phyloP scores from a whole-genome alignment of 306 rosid genomes.

The Acmispon strigosus region DNA sequence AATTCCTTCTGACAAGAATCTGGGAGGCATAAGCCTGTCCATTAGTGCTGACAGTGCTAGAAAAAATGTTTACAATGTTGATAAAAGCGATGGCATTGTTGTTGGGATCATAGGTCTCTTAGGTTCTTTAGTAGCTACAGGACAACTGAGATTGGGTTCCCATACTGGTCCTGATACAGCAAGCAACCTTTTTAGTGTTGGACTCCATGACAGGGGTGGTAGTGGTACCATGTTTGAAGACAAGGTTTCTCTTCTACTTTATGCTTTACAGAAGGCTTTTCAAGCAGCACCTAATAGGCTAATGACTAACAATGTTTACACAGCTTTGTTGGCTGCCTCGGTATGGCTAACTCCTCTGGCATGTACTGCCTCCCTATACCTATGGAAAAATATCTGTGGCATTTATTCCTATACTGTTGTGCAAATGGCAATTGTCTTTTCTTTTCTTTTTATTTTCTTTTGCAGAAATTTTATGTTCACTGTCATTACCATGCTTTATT shows the following conservation, averaged over 20 bases:
- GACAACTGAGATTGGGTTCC: constrained; percentile 73
- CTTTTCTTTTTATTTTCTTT: neutral
- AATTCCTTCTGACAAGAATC: constrained; percentile 43
- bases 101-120: constrained; percentile 81
- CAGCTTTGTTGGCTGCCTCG: constrained; percentile 92
- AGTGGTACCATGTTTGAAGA: constrained; percentile 92
- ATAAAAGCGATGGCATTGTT: constrained; percentile 90
- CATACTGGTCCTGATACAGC: constrained; percentile 47
- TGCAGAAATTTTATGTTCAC: neutral
- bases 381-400: neutral
- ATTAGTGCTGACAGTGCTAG: constrained; percentile 96
- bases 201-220: constrained; percentile 72
- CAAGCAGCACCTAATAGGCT: constrained; percentile 94
- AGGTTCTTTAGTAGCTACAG: constrained; percentile 92
- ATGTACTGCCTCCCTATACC: neutral
- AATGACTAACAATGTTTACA: constrained; percentile 80
- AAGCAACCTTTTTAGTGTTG: constrained; percentile 66
- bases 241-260: constrained; percentile 86
- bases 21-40: constrained; percentile 91
- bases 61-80: constrained; percentile 86
- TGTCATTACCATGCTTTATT: constrained; percentile 8
- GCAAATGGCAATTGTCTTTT: neutral
- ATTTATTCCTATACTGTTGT: neutral
- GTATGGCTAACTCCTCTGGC: constrained; percentile 46
- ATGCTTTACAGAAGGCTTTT: constrained; percentile 90